Evolutionary conservation across 106 monocot species (phyloP).

Genomic region (Allium fistulosum): DNA sequence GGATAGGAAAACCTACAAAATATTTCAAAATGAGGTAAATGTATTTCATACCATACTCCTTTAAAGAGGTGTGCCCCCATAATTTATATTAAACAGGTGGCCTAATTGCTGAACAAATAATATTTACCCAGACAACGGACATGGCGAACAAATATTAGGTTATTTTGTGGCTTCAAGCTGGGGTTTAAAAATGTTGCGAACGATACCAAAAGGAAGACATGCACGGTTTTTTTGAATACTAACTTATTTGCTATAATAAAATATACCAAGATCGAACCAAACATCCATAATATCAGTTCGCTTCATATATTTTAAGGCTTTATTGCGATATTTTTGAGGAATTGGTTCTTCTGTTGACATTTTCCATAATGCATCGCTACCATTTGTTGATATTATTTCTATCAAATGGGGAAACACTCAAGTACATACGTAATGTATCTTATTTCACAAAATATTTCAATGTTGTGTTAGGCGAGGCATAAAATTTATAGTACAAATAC

Average conservation of each 20-base stretch:
- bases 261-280: constrained; percentile 94
- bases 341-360: constrained; percentile 87
- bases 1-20: too few species aligned
- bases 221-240: neutral
- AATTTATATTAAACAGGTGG: too few species aligned
- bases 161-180: too few species aligned
- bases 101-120: too few species aligned
- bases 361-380: constrained; percentile 98
- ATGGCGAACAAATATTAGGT: neutral
- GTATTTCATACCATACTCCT: too few species aligned
- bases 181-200: neutral
- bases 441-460: too few species aligned
- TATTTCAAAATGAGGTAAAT: too few species aligned
- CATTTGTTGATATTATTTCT: constrained; percentile 71
- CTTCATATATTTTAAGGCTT: constrained; percentile 71
- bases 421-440: neutral
- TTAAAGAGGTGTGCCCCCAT: too few species aligned
- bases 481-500: too few species aligned
- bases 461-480: too few species aligned
- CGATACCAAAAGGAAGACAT: neutral
- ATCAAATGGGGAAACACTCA: constrained; percentile 8
- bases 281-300: constrained; percentile 99
- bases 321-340: constrained; percentile 63
- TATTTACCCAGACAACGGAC: too few species aligned
- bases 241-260: neutral